A percentile compares a stretch with the other conserved stretches of the same genome.
phyloP scores from a whole-genome alignment of 257 asterid species.

The Lycium barbarum region DNA sequence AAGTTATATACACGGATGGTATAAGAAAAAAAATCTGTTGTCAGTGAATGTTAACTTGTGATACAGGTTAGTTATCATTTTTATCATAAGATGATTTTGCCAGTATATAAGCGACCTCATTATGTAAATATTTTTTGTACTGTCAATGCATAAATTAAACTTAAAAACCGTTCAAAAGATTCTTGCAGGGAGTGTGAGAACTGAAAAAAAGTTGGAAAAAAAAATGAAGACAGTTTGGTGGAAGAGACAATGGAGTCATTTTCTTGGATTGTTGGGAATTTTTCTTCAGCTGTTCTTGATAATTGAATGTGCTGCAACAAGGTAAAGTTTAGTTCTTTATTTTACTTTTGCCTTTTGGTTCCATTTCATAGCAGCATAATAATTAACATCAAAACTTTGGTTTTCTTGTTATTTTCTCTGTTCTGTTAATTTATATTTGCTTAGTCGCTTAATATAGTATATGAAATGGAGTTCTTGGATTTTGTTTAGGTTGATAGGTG shows the following conservation, averaged over 20 bases:
- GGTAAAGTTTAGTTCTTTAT: slow-evolving; percentile 1
- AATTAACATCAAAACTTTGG: not conserved
- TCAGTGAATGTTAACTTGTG: not conserved
- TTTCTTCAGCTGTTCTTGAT: slow-evolving; percentile 32
- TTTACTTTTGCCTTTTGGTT: not conserved
- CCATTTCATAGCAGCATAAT: not conserved
- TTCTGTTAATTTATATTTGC: not conserved
- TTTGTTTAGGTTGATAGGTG: not conserved
- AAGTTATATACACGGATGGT: not conserved
- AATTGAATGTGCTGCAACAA: slow-evolving; percentile 30
- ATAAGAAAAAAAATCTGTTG: not conserved
- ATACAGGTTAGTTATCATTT: not conserved
- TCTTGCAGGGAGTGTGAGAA: not conserved
- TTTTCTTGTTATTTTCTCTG: not conserved
- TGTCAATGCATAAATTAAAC: not conserved
- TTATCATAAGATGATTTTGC: not conserved
- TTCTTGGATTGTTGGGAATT: slow-evolving; percentile 28
- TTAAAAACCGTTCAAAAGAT: not conserved
- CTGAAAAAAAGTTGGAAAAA: not conserved
- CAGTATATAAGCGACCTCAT: not conserved
- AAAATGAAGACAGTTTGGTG: slow-evolving; percentile 15
- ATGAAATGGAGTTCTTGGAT: slow-evolving; percentile 11
- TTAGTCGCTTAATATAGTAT: not conserved
- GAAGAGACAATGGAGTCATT: slow-evolving; percentile 23
- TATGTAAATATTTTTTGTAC: not conserved